Conservation (phyloP, 2,329 filamentous ascomycete species). For the Graphiopsis chlorocephala region DNA sequence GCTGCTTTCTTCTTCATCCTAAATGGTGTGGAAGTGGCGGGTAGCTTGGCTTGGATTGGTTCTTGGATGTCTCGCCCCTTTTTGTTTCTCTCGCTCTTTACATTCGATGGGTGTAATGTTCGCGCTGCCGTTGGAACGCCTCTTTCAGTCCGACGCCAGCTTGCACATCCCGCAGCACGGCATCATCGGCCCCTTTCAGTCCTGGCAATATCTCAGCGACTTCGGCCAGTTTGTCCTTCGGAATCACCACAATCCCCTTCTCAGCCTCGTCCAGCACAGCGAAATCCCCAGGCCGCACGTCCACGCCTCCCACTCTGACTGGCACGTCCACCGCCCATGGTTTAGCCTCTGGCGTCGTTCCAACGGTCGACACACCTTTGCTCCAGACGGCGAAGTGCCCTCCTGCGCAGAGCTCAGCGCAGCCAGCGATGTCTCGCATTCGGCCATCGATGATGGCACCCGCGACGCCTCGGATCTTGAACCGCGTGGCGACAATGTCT, state of each 20-base stretch:
- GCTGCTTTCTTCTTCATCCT: not conserved
- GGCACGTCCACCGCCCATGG: constrained; percentile 52
- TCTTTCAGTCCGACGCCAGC: constrained; percentile 62
- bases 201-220: constrained; percentile 60
- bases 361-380: constrained; percentile 56
- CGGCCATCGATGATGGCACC: constrained; percentile 67
- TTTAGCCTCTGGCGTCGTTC: constrained; percentile 55
- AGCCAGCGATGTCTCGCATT: constrained; percentile 57
- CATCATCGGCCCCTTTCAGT: constrained; percentile 43
- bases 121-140: constrained; percentile 59
- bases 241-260: constrained; percentile 65
- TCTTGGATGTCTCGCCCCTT: not conserved
- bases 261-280: constrained; percentile 68
- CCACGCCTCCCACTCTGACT: constrained; percentile 38
- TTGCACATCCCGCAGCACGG: constrained; percentile 56
- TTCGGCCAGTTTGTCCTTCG: constrained; percentile 56
- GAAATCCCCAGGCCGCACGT: constrained; percentile 58
- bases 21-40: not conserved
- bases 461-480: constrained; percentile 60
- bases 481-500: constrained; percentile 72
- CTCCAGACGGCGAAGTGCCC: constrained; percentile 51
- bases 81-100: not conserved
- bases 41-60: not conserved
- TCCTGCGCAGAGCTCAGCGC: constrained; percentile 48
- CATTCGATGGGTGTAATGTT: constrained; percentile 12